Percentiles rank a stretch among this genome's conserved stretches.
Conservation (phyloP, 257 asterid species). For the Dorcoceras hygrometricum region DNA sequence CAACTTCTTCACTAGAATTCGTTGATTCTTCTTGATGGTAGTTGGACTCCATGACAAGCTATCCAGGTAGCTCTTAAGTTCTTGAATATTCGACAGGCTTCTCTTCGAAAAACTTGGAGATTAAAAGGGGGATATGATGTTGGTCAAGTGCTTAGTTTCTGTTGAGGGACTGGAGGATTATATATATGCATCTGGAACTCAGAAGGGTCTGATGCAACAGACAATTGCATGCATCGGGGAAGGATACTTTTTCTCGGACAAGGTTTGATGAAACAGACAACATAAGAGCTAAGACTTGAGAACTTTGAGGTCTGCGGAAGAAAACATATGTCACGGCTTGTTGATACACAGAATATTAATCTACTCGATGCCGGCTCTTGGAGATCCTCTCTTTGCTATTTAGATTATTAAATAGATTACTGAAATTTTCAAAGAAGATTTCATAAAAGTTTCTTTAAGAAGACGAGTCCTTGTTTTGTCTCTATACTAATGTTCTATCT, state of each 20-base stretch:
- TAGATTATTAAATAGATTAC: not conserved
- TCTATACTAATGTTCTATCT: not conserved
- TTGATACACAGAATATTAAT: slow-evolving; percentile 22
- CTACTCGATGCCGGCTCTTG: slow-evolving; percentile 35
- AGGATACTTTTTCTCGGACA: not conserved
- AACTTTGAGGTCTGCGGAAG: slow-evolving; percentile 7
- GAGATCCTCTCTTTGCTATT: slow-evolving; percentile 15
- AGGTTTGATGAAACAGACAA: slow-evolving; percentile 25
- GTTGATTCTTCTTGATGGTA: slow-evolving; percentile 27
- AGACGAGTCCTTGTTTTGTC: not conserved
- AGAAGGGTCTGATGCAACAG: slow-evolving; percentile 15
- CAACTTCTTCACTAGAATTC: slow-evolving; percentile 22
- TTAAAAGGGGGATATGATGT: not conserved
- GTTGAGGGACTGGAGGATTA: slow-evolving; percentile 9
- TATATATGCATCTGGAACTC: not conserved
- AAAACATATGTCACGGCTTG: slow-evolving; percentile 17
- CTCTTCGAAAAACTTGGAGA: not conserved
- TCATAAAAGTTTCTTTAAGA: not conserved
- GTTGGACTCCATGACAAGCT: slow-evolving; percentile 31
- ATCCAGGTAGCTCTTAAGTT: not conserved
- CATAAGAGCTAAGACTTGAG: slow-evolving; percentile 25
- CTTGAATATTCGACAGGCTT: not conserved
- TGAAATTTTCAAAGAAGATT: no score
- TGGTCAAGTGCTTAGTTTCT: not conserved
- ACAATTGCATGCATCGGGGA: slow-evolving; percentile 15